Percentiles rank a stretch among this genome's conserved stretches.
phyloP scores from a whole-genome alignment of 192 early-diverging fungal species.

The Geosiphon pyriformis region DNA sequence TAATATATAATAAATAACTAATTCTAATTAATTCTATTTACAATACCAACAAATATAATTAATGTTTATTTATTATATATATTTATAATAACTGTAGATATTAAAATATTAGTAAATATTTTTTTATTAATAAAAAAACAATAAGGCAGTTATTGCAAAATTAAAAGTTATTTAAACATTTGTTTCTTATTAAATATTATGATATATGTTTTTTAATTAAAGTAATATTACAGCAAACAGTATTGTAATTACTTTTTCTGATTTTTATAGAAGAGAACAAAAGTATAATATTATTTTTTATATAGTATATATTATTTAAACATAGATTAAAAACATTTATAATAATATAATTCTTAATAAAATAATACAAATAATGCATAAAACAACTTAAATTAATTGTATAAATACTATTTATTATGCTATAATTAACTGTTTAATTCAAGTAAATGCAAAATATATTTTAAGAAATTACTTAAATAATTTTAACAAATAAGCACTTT shows the following conservation, averaged over 20 bases:
- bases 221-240: neutral
- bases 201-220: constrained; percentile 16
- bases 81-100: neutral
- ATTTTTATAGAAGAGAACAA: neutral
- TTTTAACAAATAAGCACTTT: constrained; percentile 8
- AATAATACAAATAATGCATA: neutral
- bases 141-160: neutral
- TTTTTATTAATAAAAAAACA: neutral
- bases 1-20: neutral
- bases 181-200: neutral
- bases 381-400: neutral
- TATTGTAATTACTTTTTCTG: constrained; percentile 17
- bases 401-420: neutral
- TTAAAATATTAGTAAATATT: neutral
- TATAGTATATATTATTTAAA: constrained; percentile 19
- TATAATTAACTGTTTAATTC: neutral
- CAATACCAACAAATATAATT: neutral
- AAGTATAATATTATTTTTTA: constrained; percentile 21
- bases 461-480: neutral
- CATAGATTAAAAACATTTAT: constrained; percentile 8
- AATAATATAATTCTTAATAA: neutral
- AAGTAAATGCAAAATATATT: neutral
- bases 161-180: neutral
- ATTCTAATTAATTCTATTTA: neutral
- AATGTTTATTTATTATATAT: neutral